phyloP scores from a whole-genome alignment of 169 alveolate species.

The Ichthyophthirius multifiliis region DNA sequence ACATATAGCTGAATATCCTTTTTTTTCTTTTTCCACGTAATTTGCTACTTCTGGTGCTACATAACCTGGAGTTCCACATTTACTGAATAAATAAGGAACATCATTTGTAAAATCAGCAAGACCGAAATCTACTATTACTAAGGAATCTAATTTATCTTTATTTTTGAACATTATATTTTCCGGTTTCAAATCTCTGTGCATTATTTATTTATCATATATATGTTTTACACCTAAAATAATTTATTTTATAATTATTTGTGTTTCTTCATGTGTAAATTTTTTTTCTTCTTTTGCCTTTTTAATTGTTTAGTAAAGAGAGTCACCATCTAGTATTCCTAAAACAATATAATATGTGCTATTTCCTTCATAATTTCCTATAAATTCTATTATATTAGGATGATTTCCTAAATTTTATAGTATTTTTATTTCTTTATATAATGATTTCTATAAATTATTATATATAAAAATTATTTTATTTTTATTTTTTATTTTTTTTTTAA shows the following conservation, averaged over 20 bases:
- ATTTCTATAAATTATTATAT: background rate
- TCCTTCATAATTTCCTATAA: constrained; percentile 14
- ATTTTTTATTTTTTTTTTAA: background rate
- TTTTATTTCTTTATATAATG: background rate
- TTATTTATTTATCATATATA: constrained; percentile 40
- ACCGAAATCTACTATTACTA: constrained; percentile 36
- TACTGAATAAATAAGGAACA: background rate
- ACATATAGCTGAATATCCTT: background rate
- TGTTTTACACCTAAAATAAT: constrained; percentile 41
- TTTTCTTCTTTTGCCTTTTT: background rate
- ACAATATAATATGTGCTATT: constrained; percentile 23
- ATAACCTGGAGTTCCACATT: constrained; percentile 39
- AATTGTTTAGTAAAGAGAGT: background rate
- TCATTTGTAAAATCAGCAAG: constrained; percentile 13
- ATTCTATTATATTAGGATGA: background rate
- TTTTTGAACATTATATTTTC: constrained; percentile 52
- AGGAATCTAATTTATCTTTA: constrained; percentile 23
- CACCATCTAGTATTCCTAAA: constrained; percentile 19
- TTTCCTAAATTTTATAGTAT: background rate
- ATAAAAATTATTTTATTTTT: no score
- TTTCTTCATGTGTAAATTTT: background rate
- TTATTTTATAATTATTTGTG: constrained; percentile 3
- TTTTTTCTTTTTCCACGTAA: background rate
- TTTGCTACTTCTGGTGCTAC: constrained; percentile 37
- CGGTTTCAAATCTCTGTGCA: constrained; percentile 66